Evolutionary conservation across 2,329 filamentous ascomycete species (phyloP), one percentile per base, ranked within the genome.

Genomic region (Colletotrichum sp.): DNA sequence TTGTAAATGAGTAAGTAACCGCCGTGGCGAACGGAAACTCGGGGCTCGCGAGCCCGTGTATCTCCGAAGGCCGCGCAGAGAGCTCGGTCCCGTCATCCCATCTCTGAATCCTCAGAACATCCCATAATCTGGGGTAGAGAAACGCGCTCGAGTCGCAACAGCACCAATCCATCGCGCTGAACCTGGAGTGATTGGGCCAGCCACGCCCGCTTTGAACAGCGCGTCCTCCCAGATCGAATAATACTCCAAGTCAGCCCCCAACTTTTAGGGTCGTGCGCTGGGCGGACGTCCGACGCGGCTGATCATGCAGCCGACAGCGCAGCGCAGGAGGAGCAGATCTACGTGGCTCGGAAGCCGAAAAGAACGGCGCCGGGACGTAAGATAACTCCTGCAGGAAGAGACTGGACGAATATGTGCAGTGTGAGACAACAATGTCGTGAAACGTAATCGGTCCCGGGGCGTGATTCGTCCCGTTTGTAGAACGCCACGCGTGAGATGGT

Each of bases 221-320:
- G 57, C 57, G 26, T 36, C 36, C 24, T 24, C 1, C 57, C 34
- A 21, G 13, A 13, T 39, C 4, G 1, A 28, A 1, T 21, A 32
- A 34, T 21, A n/a, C 28, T 32, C n/a, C 1, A 21, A 6, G 30
- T 39, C 55, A 49, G 68, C 24, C 8, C 5, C 15, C 49, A 2
- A 3, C 3, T 6, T 16, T 52, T 4, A 2, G 18, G 32, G 12
- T 59, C 57, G 24, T 18, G 18, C 28, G 8, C 15, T n/a, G 28
- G 39, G 44, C 73, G 73, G 73, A 76, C 39, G 64, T 76, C 69
- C 63, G 73, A 39, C 57, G 24, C 70, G 63, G 69, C 26, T 72
- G 21, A 21, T 64, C 21, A 24, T 15, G 9, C 57, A 64, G n/a
- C 69, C 63, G 69, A 30, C 26, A 24, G 44, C 44, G 0, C 44